Conservation (phyloP, 2,329 filamentous ascomycete genomes). For the Xylariaceae sp. region DNA sequence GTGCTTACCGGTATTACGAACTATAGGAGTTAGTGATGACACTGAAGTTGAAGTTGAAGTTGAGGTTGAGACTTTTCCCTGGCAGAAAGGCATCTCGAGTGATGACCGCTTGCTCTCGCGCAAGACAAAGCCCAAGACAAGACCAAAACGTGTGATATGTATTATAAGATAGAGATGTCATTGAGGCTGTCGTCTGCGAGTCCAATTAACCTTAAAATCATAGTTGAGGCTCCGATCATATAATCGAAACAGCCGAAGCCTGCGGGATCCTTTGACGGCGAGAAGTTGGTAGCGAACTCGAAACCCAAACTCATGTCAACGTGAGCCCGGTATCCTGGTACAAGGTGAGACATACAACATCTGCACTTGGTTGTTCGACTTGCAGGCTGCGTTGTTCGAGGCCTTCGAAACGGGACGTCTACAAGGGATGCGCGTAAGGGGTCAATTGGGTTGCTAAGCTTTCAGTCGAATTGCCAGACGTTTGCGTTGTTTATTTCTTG, state of each 20-base stretch:
- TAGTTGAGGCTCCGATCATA: slow-evolving; percentile 11
- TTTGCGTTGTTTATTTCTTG: neutral
- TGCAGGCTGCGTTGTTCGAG: neutral
- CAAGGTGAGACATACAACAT: neutral
- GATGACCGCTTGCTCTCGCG: too few species aligned
- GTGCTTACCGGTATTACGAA: too few species aligned
- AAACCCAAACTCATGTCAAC: slow-evolving; percentile 8
- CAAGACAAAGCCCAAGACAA: too few species aligned
- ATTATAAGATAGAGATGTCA: neutral
- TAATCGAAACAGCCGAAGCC: neutral
- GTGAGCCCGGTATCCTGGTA: neutral
- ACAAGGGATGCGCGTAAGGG: neutral
- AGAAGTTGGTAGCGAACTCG: slow-evolving; percentile 12
- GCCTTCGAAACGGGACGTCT: neutral
- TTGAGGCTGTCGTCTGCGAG: neutral
- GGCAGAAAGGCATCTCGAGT: too few species aligned
- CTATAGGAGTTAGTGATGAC: too few species aligned
- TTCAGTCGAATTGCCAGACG: neutral
- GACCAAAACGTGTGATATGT: neutral
- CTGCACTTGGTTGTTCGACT: neutral
- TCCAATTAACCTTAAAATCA: slow-evolving; percentile 13
- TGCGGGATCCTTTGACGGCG: neutral
- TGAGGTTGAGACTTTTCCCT: too few species aligned
- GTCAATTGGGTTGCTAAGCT: neutral
- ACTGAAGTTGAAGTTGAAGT: too few species aligned